Base-by-base conservation (phyloP, 2,329 filamentous ascomycete species). In the Bisporella sp. region DNA sequence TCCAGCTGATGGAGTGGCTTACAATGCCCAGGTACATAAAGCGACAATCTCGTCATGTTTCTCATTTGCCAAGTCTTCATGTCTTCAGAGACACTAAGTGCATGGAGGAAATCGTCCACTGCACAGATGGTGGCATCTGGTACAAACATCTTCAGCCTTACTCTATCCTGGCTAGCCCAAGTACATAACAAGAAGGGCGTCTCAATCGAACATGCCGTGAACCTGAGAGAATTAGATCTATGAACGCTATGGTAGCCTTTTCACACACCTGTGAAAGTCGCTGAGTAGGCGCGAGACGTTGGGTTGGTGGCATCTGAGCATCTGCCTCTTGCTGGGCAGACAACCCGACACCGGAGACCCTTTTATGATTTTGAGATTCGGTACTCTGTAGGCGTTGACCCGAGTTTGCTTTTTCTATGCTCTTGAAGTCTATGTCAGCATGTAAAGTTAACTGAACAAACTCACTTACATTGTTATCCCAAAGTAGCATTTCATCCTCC, bases 401-500 rank as follows among this genome's bases (percentile, higher is more conserved):
- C 21, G 60, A 61, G 43, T 63, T 60, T 49, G 59, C 57, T 29
- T 56, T 59, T 28, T 52, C 50, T n/a, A 46, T 30, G 44, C 57
- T 54, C 56, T 60, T 28, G 65, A 37, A 49, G 39, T 66, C 44
- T 54, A 73, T 56, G 71, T 63, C 48, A 48, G 50, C 9, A 41
- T 44, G 47, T 35, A 41, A 54, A 39, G 29, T 21, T 3, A 41
- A 31, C 9, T 29, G 31, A 47, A 67, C 75, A 72, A 68, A 85
- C 82, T 37, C 73, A 45, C 84, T 76, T 37, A 76, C 79, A 61
- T 78, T 85, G 47, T 82, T 76, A 66, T 90, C 85, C 87, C 87
- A 92, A 37, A 82, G 84, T 42, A 91, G 69, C 59, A 82, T 81
- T 46, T 82, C 81, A 55, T 82, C 78, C 31, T 84, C 82, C 5